These are phyloP conservation scores for Boletus vermiculosoides DNA, from an alignment of 768 basidiomycete genomes.

Conservation along the genomic window DNA sequence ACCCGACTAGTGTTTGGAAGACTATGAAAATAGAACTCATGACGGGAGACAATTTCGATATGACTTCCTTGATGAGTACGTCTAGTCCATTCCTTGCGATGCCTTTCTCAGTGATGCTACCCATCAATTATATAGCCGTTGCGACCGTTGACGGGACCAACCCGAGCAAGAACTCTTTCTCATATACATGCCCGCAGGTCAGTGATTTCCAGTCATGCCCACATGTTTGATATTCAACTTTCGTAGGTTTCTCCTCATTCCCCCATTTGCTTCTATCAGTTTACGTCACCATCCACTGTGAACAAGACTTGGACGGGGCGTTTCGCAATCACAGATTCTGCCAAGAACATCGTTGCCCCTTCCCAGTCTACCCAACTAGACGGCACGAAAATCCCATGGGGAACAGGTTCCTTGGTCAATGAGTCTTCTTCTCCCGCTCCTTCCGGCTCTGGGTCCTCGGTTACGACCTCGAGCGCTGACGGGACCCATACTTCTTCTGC, in stretches of 20 bases:
- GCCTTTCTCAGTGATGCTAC: neutral
- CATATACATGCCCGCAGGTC: constrained; percentile 68
- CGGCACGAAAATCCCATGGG: constrained; percentile 59
- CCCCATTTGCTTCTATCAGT: constrained; percentile 81
- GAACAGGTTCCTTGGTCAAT: constrained; percentile 52
- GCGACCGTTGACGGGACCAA: constrained; percentile 64
- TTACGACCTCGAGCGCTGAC: constrained; percentile 5
- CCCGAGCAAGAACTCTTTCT: constrained; percentile 41
- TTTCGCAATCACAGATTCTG: constrained; percentile 63
- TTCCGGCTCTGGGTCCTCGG: constrained; percentile 16
- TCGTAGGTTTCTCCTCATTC: constrained; percentile 60
- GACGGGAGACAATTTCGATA: constrained; percentile 70
- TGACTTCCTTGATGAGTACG: constrained; percentile 68
- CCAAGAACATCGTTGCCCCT: constrained; percentile 47
- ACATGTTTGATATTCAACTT: neutral
- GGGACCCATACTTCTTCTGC: neutral
- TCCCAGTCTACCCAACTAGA: constrained; percentile 53
- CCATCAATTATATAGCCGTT: constrained; percentile 46
- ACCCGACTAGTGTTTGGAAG: constrained; percentile 62
- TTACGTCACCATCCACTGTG: constrained; percentile 44
- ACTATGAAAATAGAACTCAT: constrained; percentile 75
- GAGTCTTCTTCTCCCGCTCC: constrained; percentile 40
- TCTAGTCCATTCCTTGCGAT: constrained; percentile 7
- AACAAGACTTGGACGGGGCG: constrained; percentile 67
- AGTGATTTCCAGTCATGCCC: constrained; percentile 13